Evolutionary conservation across 2,329 filamentous ascomycete genomes (phyloP), one percentile per base, ranked within the genome.

Genomic region (Penicillium sp.): DNA sequence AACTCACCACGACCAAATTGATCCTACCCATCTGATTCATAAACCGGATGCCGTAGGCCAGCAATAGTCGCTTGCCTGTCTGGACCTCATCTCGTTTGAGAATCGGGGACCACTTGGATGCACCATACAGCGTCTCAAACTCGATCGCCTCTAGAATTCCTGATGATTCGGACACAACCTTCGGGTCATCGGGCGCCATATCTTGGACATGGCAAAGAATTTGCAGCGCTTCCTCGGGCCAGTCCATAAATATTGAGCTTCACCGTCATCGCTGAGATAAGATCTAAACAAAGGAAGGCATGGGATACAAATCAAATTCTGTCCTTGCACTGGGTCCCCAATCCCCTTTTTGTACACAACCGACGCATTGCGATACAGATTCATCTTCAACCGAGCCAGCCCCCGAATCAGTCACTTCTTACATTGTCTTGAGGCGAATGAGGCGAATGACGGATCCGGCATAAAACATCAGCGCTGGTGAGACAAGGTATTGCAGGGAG

Each of bases 11-110:
- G 4, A 80, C 73, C 65, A 59, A 43, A 45, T 80, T 80, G 52
- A 80, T 77, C 0, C 78, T 77, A 4, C 72, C 70, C 45, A 77
- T 69, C 52, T 82, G 79, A 45, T 82, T 78, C 72, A 79, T 79
- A 47, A 77, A 74, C 48, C 78, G 74, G 47, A 75, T 72, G n/a
- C 74, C 71, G 58, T 71, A 79, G 0, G 77, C 78, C 4, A 82
- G 68, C 2, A 79, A 57, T 15, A 81, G 74, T 2, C 78, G 67
- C 28, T 72, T 60, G 0, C 77, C 66, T 4, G 73, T 80, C 60
- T 74, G 69, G 10, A 76, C 64, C 42, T 70, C 70, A 54, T 76
- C 78, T 8, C 68, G 68, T 60, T 73, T 73, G 52, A 81, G 69
- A 1, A 80, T 63, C 39, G 75, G 59, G 12, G 69, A 61, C 70